These are phyloP conservation scores for Jimgerdemannia lactiflua DNA, from an alignment of 192 early-diverging fungal species.

Conservation along the genomic window DNA sequence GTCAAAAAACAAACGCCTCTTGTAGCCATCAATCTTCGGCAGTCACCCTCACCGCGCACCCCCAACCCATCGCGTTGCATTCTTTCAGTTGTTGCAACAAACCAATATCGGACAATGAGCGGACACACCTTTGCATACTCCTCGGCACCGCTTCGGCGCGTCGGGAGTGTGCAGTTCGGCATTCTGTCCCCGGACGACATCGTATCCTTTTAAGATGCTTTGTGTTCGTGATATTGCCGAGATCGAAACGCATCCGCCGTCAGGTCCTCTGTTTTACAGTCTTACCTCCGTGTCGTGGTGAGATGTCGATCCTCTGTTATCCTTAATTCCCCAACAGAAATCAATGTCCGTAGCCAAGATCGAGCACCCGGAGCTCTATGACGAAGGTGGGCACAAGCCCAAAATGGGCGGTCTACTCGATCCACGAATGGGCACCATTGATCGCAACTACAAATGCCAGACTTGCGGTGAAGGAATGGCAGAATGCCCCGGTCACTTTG, in stretches of 20 bases:
- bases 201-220: slow-evolving; percentile 55
- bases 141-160: slow-evolving; percentile 78
- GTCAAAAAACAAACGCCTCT: neutral
- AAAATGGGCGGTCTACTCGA: slow-evolving; percentile 89
- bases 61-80: neutral
- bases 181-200: slow-evolving; percentile 96
- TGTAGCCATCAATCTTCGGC: neutral
- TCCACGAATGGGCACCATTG: slow-evolving; percentile 95
- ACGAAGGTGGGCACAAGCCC: slow-evolving; percentile 81
- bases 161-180: slow-evolving; percentile 93
- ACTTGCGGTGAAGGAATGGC: slow-evolving; percentile 95
- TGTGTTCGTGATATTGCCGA: neutral
- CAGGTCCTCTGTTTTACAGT: neutral
- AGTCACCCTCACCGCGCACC: neutral
- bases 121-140: slow-evolving; percentile 68
- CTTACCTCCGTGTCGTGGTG: neutral
- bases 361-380: slow-evolving; percentile 83
- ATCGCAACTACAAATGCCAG: slow-evolving; percentile 95
- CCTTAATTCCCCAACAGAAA: slow-evolving; percentile 62
- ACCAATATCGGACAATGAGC: slow-evolving; percentile 38
- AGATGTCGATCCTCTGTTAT: neutral
- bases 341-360: slow-evolving; percentile 96
- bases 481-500: slow-evolving; percentile 98
- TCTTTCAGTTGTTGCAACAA: neutral
- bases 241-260: neutral